Percentiles rank a stretch among this genome's conserved stretches.
Conservation (phyloP, 1,284 basidiomycete genomes). For the Lignosus rhinocerotis region DNA sequence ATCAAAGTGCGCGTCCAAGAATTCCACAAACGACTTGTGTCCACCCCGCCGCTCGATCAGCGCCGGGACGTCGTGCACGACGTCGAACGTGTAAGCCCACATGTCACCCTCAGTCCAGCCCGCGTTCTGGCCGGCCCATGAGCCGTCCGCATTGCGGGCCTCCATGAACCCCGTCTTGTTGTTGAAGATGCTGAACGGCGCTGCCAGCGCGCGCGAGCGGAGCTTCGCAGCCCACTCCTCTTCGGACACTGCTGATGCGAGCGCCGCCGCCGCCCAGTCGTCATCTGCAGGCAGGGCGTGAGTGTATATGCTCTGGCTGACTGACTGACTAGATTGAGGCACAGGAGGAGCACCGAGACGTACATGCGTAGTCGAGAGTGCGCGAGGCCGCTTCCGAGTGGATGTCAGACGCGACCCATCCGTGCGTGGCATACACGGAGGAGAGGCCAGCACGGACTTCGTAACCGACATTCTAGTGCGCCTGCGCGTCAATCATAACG, state of each 20-base stretch:
- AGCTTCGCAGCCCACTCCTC: conserved; percentile 53
- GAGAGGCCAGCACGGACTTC: conserved; percentile 81
- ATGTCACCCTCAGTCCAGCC: conserved; percentile 87
- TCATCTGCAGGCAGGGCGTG: conserved; percentile 55
- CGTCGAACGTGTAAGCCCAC: conserved; percentile 82
- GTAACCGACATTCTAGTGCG: conserved; percentile 65
- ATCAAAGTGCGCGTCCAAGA: conserved; percentile 76
- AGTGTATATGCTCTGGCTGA: background rate
- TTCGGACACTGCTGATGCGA: conserved; percentile 57
- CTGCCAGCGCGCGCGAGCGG: conserved; percentile 52
- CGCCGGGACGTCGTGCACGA: conserved; percentile 68
- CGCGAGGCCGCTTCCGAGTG: conserved; percentile 80
- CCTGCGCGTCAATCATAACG: background rate
- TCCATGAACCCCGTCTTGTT: conserved; percentile 78
- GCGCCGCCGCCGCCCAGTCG: conserved; percentile 70
- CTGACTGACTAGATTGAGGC: background rate
- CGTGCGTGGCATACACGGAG: conserved; percentile 63
- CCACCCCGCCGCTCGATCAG: conserved; percentile 70
- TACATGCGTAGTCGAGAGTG: conserved; percentile 80
- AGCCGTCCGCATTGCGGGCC: conserved; percentile 66
- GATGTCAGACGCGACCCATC: conserved; percentile 79
- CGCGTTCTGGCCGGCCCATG: conserved; percentile 68
- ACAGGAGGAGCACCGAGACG: conserved; percentile 22
- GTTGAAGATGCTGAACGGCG: conserved; percentile 73
- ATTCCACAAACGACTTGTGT: conserved; percentile 59